Evolutionary conservation across 1,284 basidiomycete species (phyloP), one percentile per base, ranked within the genome.

Genomic region (Leucoagaricus sp.): DNA sequence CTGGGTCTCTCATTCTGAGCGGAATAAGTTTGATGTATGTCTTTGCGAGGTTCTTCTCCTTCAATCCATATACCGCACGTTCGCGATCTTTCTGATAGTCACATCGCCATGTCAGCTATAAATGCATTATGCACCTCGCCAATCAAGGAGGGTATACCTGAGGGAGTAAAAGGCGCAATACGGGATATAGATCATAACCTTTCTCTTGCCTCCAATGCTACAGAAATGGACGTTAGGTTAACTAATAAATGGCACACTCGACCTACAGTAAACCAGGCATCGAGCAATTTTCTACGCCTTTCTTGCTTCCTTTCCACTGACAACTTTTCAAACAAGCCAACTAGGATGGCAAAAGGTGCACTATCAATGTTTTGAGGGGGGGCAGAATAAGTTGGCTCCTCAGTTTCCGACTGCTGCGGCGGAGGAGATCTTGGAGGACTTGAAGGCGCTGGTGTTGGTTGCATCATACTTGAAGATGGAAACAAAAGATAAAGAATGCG

Each of bases 31-130:
- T 89, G 72, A 95, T 93, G 68, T 95, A 96, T 9, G 84, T 86
- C 71, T 93, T 95, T 2, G 94, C 94, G 2, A 98, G 75, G 65
- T 90, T 91, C 71, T 90, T 89, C 74, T 98, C 96, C 69, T 97
- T 97, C 61, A 96, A 71, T 8, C 92, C 91, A 71, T 97, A 98
- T 0, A 94, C 87, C 0, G 92, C 83, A 49, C 95, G 84, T 62
- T 96, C 93, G 33, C 89, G 82, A 69, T 98, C 95, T 82, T 93
- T 91, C 94, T 97, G 68, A 60, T 42, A 33, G 8, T 1, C 5
- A n/a, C 10, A n/a, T n/a, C 21, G 23, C 9, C 33, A 8, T 23
- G 25, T 25, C 23, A 42, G 41, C 21, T 42, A 3, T 4, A 10
- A 23, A 42, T 23, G 41, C 41, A 42, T 42, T 2, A 3, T 33